A percentile compares a stretch with the other conserved stretches of the same genome.
These are phyloP conservation scores for Aaosphaeria arxii DNA, from an alignment of 2,329 filamentous ascomycete species.

Conservation along the genomic window DNA sequence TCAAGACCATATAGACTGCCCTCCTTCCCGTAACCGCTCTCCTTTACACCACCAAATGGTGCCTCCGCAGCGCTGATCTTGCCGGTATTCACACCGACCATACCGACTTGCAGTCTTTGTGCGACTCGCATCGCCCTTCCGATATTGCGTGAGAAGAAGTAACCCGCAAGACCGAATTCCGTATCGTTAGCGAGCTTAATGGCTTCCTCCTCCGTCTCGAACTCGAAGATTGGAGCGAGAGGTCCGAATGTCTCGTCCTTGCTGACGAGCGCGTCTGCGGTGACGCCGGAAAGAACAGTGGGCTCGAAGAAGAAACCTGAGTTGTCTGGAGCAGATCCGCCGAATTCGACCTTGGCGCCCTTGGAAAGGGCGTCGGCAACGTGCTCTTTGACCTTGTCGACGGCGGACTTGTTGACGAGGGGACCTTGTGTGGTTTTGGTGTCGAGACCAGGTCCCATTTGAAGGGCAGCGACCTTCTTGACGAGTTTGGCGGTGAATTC, in stretches of 20 bases:
- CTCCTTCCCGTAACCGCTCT: constrained; percentile 77
- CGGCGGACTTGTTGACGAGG: constrained; percentile 51
- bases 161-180: constrained; percentile 39
- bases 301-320: constrained; percentile 45
- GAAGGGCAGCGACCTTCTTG: constrained; percentile 67
- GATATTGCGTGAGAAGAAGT: constrained; percentile 7
- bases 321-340: constrained; percentile 45
- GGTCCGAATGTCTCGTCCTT: constrained; percentile 47
- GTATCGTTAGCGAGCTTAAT: constrained; percentile 44
- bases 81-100: constrained; percentile 24
- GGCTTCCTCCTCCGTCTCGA: constrained; percentile 41
- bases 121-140: constrained; percentile 6
- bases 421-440: constrained; percentile 53
- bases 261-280: constrained; percentile 11
- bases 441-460: constrained; percentile 19
- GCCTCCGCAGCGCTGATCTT: constrained; percentile 16
- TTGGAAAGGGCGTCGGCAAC: constrained; percentile 22
- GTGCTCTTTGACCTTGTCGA: constrained; percentile 22
- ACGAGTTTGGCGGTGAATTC: constrained; percentile 67
- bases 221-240: constrained; percentile 42
- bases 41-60: constrained; percentile 77
- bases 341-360: constrained; percentile 37
- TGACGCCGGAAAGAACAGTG: constrained; percentile 29
- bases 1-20: constrained; percentile 67
- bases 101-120: constrained; percentile 11